Conservation (phyloP, 768 basidiomycete genomes). For the Pulveroboletus sp. region DNA sequence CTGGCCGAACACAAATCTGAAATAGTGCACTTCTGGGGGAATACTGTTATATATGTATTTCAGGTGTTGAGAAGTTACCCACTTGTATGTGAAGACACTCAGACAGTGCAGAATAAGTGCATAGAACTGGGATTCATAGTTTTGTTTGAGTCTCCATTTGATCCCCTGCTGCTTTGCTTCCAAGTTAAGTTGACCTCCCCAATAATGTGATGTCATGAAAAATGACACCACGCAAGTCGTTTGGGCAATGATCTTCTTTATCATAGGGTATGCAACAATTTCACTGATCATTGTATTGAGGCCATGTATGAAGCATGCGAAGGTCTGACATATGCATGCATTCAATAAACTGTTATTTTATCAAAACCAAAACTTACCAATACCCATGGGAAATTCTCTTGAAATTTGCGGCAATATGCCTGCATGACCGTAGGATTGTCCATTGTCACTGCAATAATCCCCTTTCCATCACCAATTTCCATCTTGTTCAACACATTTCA, state of each 20-base stretch:
- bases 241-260: constrained; percentile 18
- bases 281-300: constrained; percentile 1
- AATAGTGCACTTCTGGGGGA: too few relatives aligned
- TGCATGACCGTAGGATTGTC: constrained; percentile 33
- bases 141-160: constrained; percentile 16
- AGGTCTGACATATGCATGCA: background rate
- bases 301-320: constrained; percentile 2
- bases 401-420: constrained; percentile 16
- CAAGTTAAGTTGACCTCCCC: constrained; percentile 27
- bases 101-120: constrained; percentile 21
- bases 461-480: constrained; percentile 14
- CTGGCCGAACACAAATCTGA: too few relatives aligned
- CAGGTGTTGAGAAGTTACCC: too few relatives aligned
- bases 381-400: background rate
- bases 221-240: constrained; percentile 22
- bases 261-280: constrained; percentile 6
- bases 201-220: constrained; percentile 29
- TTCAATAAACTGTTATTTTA: background rate
- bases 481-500: constrained; percentile 17
- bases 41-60: constrained; percentile 10
- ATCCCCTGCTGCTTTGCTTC: constrained; percentile 13
- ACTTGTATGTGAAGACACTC: too few relatives aligned
- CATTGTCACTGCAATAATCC: constrained; percentile 27
- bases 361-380: background rate
- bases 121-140: constrained; percentile 25